phyloP scores from a whole-genome alignment of 306 rosid species.

The Clitoria ternatea region DNA sequence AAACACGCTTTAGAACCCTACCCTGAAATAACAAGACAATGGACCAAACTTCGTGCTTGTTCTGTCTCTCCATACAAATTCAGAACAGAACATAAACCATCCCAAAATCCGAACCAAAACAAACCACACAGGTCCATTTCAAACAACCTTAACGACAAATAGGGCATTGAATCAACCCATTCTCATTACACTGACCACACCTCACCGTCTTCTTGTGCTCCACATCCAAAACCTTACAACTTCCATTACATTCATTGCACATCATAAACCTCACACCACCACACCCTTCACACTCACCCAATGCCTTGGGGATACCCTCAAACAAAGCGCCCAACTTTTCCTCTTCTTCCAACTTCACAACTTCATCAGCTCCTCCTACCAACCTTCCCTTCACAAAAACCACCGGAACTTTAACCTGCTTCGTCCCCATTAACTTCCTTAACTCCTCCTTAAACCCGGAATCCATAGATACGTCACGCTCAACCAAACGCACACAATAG shows the following conservation, averaged over 20 bases:
- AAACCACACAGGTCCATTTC: background rate
- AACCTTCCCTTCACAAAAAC: conserved; percentile 78
- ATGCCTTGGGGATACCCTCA: conserved; percentile 56
- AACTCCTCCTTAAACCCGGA: conserved; percentile 85
- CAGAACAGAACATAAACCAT: background rate
- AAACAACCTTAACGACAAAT: conserved; percentile 47
- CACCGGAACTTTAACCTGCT: conserved; percentile 67
- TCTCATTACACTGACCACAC: conserved; percentile 82
- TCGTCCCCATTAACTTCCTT: conserved; percentile 53
- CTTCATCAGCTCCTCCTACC: conserved; percentile 72
- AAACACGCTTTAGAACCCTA: conserved; percentile 73
- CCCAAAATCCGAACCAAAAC: conserved; percentile 11
- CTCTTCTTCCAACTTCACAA: conserved; percentile 82
- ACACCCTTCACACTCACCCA: conserved; percentile 65
- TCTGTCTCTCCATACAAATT: conserved; percentile 9
- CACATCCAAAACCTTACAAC: conserved; percentile 79
- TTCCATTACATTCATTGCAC: conserved; percentile 74
- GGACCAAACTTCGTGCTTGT: background rate
- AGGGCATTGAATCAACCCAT: conserved; percentile 80
- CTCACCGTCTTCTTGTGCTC: conserved; percentile 46
- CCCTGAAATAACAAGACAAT: background rate
- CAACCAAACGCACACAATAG: conserved; percentile 41
- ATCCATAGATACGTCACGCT: conserved; percentile 94
- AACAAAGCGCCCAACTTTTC: conserved; percentile 58
- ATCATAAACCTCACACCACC: conserved; percentile 74